Evolutionary conservation across 176 grass and related monocot genomes (phyloP), one percentile per base, ranked within the genome.

Genomic region (Phoenix dactylifera): DNA sequence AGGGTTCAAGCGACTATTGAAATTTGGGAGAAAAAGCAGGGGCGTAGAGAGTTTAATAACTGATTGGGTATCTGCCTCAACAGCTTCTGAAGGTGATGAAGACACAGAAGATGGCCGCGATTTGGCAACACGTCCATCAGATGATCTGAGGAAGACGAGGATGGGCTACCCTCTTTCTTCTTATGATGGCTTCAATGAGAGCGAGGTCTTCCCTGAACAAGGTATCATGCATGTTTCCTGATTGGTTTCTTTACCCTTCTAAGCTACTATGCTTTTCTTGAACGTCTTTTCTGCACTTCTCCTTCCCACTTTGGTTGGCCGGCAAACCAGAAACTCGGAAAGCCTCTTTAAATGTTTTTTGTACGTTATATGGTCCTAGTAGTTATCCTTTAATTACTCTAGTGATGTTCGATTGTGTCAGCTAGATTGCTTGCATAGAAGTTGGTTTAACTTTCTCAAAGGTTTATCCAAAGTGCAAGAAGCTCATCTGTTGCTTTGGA

Each of bases 1-100:
- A 79, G 93, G 93, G 48, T 81, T 98, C 62, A 98, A 98, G 79
- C 88, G 89, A 68, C 53, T 98, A 28, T 70, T 90, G 76, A 92
- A 98, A 83, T 98, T 98, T 80, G 88, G 87, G 60, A 89, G 88
- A 79, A 98, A 98, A 59, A 92, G 51, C 57, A 80, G 81, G 39
- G 88, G 72, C 17, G 77, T 71, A 18, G 81, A 85, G 70, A 83
- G 79, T 75, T 67, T 75, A 76, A 51, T 80, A 67, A 86, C 83
- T 77, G 88, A 92, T 76, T 98, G 93, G 84, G 88, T 98, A 35
- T 98, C 93, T 59, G 86, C 83, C 69, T 97, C 83, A 66, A 98
- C 93, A 72, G 80, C 93, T 58, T 98, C 93, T 30, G 93, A 98
- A 76, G 89, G 88, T 24, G 93, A 92, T 55, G 93, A 98, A 81